Conservation (phyloP, 1,284 basidiomycete species). For the Irpex sp. region DNA sequence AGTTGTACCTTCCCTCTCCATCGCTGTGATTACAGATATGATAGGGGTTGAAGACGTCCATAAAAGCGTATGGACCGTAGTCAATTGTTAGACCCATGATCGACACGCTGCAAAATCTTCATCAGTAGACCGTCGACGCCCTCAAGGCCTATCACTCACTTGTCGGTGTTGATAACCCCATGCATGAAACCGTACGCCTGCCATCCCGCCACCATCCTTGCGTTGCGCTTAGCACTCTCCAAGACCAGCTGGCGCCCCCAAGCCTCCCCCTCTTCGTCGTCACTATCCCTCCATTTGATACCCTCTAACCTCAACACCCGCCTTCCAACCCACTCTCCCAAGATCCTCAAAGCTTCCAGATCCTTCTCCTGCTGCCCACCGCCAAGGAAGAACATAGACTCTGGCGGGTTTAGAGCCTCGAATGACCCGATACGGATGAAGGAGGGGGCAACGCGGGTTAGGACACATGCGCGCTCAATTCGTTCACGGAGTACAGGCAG, state of each 20-base stretch:
- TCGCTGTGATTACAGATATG: conserved; percentile 97
- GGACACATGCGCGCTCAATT: conserved; percentile 77
- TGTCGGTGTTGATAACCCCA: conserved; percentile 96
- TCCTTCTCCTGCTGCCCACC: conserved; percentile 73
- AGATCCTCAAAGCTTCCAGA: conserved; percentile 66
- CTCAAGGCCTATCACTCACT: conserved; percentile 44
- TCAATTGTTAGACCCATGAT: conserved; percentile 91
- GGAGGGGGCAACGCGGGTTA: conserved; percentile 83
- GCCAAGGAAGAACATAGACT: conserved; percentile 65
- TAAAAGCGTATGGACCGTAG: conserved; percentile 93
- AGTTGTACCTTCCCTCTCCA: conserved; percentile 82
- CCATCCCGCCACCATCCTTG: conserved; percentile 90
- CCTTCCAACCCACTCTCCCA: conserved; percentile 72
- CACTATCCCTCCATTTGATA: conserved; percentile 26
- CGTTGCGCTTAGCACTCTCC: conserved; percentile 81
- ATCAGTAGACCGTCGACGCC: neutral
- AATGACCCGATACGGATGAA: conserved; percentile 94
- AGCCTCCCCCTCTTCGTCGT: conserved; percentile 39
- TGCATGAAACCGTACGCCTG: conserved; percentile 94
- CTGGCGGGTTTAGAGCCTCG: conserved; percentile 79
- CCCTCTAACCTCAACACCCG: conserved; percentile 51
- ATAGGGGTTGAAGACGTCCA: conserved; percentile 83
- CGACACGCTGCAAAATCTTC: conserved; percentile 54
- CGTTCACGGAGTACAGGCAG: conserved; percentile 79
- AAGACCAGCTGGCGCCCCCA: conserved; percentile 73